phyloP scores from a whole-genome alignment of 441 rosid genomes.

The Capsella rubella region DNA sequence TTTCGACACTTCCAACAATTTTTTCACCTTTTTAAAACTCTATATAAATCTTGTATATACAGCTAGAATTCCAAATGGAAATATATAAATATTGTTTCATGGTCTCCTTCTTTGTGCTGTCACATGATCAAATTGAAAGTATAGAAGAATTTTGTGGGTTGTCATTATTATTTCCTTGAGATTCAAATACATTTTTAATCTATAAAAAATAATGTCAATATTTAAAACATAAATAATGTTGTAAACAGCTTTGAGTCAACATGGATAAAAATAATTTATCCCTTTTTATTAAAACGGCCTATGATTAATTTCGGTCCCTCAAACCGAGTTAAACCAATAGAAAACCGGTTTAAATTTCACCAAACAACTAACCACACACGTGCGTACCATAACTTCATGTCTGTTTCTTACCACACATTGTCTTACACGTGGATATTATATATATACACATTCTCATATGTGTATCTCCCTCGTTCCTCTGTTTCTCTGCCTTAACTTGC shows the following conservation, averaged over 20 bases:
- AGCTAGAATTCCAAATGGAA: background rate
- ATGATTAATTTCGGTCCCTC: background rate
- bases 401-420: conserved; percentile 28
- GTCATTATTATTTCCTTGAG: conserved; percentile 22
- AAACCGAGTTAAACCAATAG: background rate
- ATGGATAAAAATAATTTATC: background rate
- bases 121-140: background rate
- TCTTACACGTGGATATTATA: conserved; percentile 36
- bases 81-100: conserved; percentile 1
- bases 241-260: conserved; percentile 8
- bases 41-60: no score
- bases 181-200: conserved; percentile 6
- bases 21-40: no score
- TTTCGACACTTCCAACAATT: background rate
- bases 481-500: conserved; percentile 37
- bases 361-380: conserved; percentile 34
- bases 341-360: conserved; percentile 11
- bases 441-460: conserved; percentile 19
- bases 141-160: background rate
- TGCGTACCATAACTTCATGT: conserved; percentile 42
- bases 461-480: conserved; percentile 22
- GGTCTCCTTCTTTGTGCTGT: conserved; percentile 23
- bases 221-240: background rate
- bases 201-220: background rate
- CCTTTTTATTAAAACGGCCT: background rate